Base-by-base conservation (phyloP, 139 green algal species). In the Chlamydomonas sp. region DNA sequence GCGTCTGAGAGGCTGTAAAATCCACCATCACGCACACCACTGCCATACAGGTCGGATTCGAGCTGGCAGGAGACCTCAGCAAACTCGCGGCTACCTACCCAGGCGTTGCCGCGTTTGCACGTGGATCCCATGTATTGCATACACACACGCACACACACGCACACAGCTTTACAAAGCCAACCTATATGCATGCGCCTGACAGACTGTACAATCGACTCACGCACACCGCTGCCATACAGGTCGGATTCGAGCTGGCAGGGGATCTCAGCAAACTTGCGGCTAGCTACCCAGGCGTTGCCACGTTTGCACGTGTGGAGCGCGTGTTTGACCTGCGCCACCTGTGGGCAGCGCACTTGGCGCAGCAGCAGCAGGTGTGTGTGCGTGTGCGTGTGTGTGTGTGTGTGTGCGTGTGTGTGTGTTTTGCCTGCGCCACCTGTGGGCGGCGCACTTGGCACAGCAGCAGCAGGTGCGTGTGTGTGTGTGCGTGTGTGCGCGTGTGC, bases 191-290 rank as follows among this genome's bases (percentile, higher is more conserved):
- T 26, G 26, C 36, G 37, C 43, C 48, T 33, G 48, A 63, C 16
- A 5, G 13, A 2, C 24, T 28, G 38, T 31, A 48, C 10, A 5
- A n/a, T 5, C 47, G 24, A 79, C 36, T 36, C 48, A 13, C 73
- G 62, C 58, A 69, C 70, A 49, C 36, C 4, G 48, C 50, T 37
- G 47, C 50, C 1, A 10, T 77, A 38, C 77, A 79, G 73, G 35
- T 84, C 5, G 82, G 79, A 4, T 82, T 84, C 57, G 71, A 81
- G 57, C 35, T 82, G n/a, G 30, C 57, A 4, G 71, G 78, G 3
- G 85, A 90, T 70, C 50, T 89, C 29, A 24, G 26, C 10, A 86
- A 84, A 60, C 73, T 90, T 43, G 67, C 76, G 3, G 62, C 33
- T 35, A 79, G 67, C 24, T 89, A 85, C 67, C 82, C 84, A 2